These are phyloP conservation scores for Gillenia trifoliata DNA, from an alignment of 306 rosid genomes.

Conservation along the genomic window DNA sequence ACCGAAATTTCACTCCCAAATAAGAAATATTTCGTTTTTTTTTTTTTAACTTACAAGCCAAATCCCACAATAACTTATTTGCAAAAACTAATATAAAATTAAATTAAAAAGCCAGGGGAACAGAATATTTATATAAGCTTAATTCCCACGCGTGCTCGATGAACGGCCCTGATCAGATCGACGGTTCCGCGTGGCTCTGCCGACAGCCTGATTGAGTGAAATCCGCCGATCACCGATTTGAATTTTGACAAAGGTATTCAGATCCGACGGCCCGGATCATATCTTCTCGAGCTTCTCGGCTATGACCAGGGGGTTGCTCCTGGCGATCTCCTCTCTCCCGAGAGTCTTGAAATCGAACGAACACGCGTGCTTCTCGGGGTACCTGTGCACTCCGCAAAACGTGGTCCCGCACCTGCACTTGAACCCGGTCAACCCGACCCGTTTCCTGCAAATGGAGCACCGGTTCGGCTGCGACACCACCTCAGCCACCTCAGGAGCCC, in stretches of 20 bases:
- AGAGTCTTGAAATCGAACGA: constrained; percentile 69
- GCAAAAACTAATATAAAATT: constrained; percentile 1
- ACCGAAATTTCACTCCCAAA: constrained; percentile 11
- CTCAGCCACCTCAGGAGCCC: not conserved
- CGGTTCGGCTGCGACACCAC: constrained; percentile 42
- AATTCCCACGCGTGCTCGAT: not conserved
- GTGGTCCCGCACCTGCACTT: constrained; percentile 74
- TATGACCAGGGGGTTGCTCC: constrained; percentile 74
- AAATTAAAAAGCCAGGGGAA: not conserved
- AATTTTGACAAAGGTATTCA: not conserved
- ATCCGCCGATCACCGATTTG: not conserved
- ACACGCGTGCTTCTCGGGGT: constrained; percentile 87
- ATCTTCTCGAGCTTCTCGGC: constrained; percentile 73
- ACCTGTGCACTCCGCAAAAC: constrained; percentile 83
- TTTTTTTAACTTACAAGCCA: not conserved
- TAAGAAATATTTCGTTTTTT: not conserved
- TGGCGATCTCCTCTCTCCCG: constrained; percentile 80
- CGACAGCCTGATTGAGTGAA: not conserved
- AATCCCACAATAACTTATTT: constrained; percentile 21
- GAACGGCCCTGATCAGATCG: not conserved
- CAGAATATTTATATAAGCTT: constrained; percentile 13
- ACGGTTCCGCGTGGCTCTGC: not conserved
- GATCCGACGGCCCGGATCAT: constrained; percentile 24
- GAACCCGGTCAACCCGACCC: constrained; percentile 81
- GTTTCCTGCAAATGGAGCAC: constrained; percentile 66